Evolutionary conservation across 1,139 yeast species (phyloP), one percentile per base, ranked within the genome.

Genomic region (Debaryomycetaceae sp.): DNA sequence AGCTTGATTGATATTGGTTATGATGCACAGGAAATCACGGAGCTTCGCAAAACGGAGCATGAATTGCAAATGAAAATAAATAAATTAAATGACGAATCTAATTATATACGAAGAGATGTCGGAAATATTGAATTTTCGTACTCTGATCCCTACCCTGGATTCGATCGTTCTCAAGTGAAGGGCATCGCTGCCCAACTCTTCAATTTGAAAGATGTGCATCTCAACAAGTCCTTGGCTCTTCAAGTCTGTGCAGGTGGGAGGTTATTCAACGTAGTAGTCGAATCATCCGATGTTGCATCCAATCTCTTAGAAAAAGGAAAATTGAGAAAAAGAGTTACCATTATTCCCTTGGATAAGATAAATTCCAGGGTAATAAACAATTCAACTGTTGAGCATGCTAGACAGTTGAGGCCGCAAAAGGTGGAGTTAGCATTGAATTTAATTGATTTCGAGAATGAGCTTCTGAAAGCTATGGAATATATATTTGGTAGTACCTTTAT

Each of bases 211-310:
- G 80, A 81, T 42, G 57, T 70, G 2, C 79, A 85, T 42, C 61
- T 67, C 38, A 75, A 78, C 29, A 81, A 83, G 43, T 85, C 96
- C 0, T 73, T 84, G 33, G 98, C 98, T 0, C 67, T 94, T 35
- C 98, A 94, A 60, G 84, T 87, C 2, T 86, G 96, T 61, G 98
- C 98, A 4, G 98, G 98, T 36, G 95, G 92, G 3, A 73, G 94
- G 50, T 65, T 94, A 31, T 94, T 81, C 60, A 89, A 91, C 55
- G 89, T 94, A 31, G 89, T 94, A 38, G 98, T 94, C 28, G 97
- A 91, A 52, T 83, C 79, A 40, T 94, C 94, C 42, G 80, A 72
- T 18, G 84, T 88, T 5, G 98, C 96, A 6, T 75, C 96, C 0
- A 84, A 83, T 45, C 65, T 94, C 13, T 70, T 94, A 36, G 92